Evolutionary conservation across 345 rosid genomes (phyloP).

Genomic region (Crucihimalaya himalaica): DNA sequence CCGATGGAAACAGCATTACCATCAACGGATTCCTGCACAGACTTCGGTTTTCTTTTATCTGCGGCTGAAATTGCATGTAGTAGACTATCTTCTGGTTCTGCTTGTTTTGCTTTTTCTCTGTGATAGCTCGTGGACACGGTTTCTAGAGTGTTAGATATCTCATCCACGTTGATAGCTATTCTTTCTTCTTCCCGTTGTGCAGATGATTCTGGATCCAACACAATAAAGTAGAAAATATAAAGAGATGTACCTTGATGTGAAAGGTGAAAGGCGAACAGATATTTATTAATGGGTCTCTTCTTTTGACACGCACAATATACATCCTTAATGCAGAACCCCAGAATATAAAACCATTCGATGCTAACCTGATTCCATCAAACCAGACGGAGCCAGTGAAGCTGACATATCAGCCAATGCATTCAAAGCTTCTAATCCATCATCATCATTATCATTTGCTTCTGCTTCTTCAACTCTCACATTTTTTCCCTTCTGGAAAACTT

Average conservation of each 20-base stretch:
- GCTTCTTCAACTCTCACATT: conserved; percentile 51
- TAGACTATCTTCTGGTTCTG: conserved; percentile 29
- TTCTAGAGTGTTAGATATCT: conserved; percentile 53
- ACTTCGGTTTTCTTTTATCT: conserved; percentile 44
- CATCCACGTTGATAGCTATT: conserved; percentile 43
- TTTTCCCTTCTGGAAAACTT: conserved; percentile 61
- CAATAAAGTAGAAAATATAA: conserved; percentile 16
- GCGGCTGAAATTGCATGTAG: conserved; percentile 26
- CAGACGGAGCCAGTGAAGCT: conserved; percentile 43
- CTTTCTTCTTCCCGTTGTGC: conserved; percentile 63
- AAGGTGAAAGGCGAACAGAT: conserved; percentile 12
- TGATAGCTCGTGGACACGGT: conserved; percentile 45
- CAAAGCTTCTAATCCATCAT: conserved; percentile 74
- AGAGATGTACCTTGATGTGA: conserved; percentile 3
- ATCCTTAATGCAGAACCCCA: conserved; percentile 8
- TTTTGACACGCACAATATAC: conserved; percentile 8
- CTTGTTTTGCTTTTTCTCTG: conserved; percentile 47
- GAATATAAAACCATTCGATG: conserved; percentile 8
- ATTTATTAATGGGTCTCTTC: not conserved
- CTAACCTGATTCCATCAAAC: conserved; percentile 68
- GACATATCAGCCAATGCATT: conserved; percentile 69
- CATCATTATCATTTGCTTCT: conserved; percentile 54
- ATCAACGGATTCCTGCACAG: conserved; percentile 27
- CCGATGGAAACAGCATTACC: conserved; percentile 12
- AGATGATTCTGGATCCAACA: conserved; percentile 59